Base-by-base conservation (phyloP, 768 basidiomycete genomes). In the Tulasnella calospora region DNA sequence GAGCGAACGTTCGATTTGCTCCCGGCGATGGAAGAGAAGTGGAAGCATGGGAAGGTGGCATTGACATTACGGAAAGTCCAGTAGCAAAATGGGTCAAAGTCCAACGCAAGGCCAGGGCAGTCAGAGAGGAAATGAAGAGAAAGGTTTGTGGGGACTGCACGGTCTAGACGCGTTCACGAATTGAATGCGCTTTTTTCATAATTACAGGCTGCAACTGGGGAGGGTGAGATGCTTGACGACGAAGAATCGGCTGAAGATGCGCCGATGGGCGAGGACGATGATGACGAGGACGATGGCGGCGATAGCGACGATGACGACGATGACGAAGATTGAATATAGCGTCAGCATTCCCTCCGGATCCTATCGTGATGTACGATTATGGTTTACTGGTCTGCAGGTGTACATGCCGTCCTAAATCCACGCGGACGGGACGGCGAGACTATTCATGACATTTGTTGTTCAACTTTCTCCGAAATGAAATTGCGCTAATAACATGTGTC, bases 71-170 rank as follows among this genome's bases (percentile, higher is more conserved):
- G 19, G 90, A 91, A 30, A 90, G 92, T 4, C 96, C 97, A 9
- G 85, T 99, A 71, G 91, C 89, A 75, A 92, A 90, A 83, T 96
- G 93, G 84, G 87, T 94, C 82, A 91, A 91, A 83, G 88, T 95
- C 74, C 91, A 92, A 85, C 88, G 88, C 81, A 98, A 96, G 87
- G 87, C 89, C 27, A 87, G 95, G 83, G 93, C 93, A 81, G 81
- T 82, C 79, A 85, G 82, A 81, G 82, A 85, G 79, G 82, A 81
- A 51, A 83, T 94, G 69, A 84, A 93, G 69, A 91, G 93, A 83
- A 95, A 94, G 91, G 93, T 92, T 79, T 47, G 84, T 40, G 35
- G 17, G 23, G 35, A 35, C 13, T 7, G 61, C 30, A 27, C 15
- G 15, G 23, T 55, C 27, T 13, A 46, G 35, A 27, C 46, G n/a